phyloP scores from a whole-genome alignment of 768 basidiomycete genomes.

The Mycena sanguinolenta region DNA sequence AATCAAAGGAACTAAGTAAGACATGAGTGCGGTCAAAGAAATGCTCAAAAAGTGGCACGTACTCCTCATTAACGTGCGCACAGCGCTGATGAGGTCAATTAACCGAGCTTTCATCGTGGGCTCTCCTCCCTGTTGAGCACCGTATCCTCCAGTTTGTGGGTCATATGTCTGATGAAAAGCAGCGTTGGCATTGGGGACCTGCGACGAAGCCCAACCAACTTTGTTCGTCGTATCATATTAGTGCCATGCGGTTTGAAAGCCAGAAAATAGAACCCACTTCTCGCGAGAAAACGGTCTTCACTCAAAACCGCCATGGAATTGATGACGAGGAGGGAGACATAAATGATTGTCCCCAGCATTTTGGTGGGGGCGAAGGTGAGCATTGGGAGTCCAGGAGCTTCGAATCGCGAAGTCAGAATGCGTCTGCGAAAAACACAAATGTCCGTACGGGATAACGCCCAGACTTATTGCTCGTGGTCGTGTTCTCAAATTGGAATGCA shows the following conservation, averaged over 20 bases:
- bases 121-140: slow-evolving; percentile 63
- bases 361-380: slow-evolving; percentile 33
- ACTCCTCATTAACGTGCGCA: slow-evolving; percentile 98
- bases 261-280: slow-evolving; percentile 69
- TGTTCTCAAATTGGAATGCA: too few species aligned
- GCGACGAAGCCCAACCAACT: slow-evolving; percentile 93
- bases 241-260: background rate
- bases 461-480: background rate
- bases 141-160: slow-evolving; percentile 68
- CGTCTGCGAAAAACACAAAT: too few species aligned
- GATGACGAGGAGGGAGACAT: slow-evolving; percentile 88
- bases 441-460: background rate
- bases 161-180: slow-evolving; percentile 79
- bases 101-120: slow-evolving; percentile 86
- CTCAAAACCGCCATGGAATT: slow-evolving; percentile 96
- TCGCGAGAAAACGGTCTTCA: slow-evolving; percentile 95
- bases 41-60: slow-evolving; percentile 52
- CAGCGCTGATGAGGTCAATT: slow-evolving; percentile 94
- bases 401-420: too few species aligned
- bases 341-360: slow-evolving; percentile 80
- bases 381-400: slow-evolving; percentile 29
- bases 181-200: slow-evolving; percentile 66
- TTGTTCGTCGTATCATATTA: slow-evolving; percentile 20
- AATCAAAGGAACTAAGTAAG: slow-evolving; percentile 88
- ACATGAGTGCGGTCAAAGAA: slow-evolving; percentile 22